Conservation (phyloP, 2,329 filamentous ascomycete genomes). For the Colletotrichum sp. region DNA sequence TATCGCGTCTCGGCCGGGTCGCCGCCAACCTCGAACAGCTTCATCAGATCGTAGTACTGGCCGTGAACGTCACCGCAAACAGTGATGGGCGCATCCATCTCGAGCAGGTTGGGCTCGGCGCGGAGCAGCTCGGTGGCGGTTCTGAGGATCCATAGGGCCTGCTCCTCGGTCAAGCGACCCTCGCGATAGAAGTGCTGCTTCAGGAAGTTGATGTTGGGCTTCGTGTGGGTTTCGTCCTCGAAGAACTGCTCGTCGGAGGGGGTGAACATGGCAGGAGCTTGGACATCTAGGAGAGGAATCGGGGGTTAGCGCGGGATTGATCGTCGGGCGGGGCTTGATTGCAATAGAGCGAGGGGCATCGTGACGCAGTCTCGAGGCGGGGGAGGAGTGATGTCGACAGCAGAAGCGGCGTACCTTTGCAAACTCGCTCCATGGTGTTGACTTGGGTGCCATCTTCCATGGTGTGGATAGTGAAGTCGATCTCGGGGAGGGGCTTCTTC, state of each 20-base stretch:
- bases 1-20: constrained; percentile 97
- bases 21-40: constrained; percentile 97
- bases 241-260: constrained; percentile 96
- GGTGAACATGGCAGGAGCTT: constrained; percentile 92
- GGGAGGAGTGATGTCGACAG: constrained; percentile 4
- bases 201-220: constrained; percentile 91
- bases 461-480: constrained; percentile 97
- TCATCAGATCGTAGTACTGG: constrained; percentile 99
- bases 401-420: constrained; percentile 77
- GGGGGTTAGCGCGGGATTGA: constrained; percentile 26
- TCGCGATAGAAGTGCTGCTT: constrained; percentile 99
- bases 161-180: constrained; percentile 94
- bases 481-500: constrained; percentile 95
- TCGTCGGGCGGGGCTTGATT: constrained; percentile 11
- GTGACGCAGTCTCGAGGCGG: constrained; percentile 21
- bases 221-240: constrained; percentile 81
- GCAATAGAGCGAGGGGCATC: constrained; percentile 14
- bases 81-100: constrained; percentile 99
- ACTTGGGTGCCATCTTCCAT: constrained; percentile 98
- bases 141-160: constrained; percentile 93
- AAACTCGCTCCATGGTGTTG: constrained; percentile 93
- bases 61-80: constrained; percentile 98
- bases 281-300: constrained; percentile 73
- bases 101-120: constrained; percentile 91
- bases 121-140: constrained; percentile 87